Percentiles rank a stretch among this genome's conserved stretches.
These are phyloP conservation scores for Leccinum fibrillosum DNA, from an alignment of 768 basidiomycete species.

Conservation along the genomic window DNA sequence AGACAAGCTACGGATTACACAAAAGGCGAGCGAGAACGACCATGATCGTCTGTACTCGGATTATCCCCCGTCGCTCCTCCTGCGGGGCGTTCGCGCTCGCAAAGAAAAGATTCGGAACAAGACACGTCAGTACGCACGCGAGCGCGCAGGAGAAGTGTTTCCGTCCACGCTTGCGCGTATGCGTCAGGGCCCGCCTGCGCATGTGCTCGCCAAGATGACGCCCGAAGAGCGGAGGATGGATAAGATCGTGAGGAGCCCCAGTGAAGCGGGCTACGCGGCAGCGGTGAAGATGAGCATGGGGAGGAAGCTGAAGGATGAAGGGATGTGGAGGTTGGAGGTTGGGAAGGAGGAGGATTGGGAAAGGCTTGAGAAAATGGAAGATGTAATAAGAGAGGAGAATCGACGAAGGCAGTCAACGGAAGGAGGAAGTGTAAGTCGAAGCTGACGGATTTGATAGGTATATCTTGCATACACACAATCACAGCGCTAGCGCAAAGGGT, in stretches of 20 bases:
- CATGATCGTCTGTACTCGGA: constrained; percentile 39
- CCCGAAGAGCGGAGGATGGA: constrained; percentile 47
- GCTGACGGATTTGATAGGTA: constrained; percentile 2
- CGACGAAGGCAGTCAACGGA: constrained; percentile 8
- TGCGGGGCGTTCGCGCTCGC: constrained; percentile 52
- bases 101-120: constrained; percentile 61
- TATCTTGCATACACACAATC: background rate
- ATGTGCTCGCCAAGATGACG: constrained; percentile 52
- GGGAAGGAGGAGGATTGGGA: constrained; percentile 27
- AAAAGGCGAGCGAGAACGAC: constrained; percentile 38
- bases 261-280: constrained; percentile 74
- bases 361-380: constrained; percentile 26
- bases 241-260: constrained; percentile 45
- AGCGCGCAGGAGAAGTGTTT: constrained; percentile 61
- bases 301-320: constrained; percentile 39
- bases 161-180: constrained; percentile 43
- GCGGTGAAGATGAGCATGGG: constrained; percentile 56
- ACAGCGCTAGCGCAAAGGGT: too few relatives aligned
- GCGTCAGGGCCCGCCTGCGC: constrained; percentile 61
- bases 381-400: constrained; percentile 32
- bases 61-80: constrained; percentile 48
- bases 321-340: constrained; percentile 34
- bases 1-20: constrained; percentile 30
- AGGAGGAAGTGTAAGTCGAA: background rate
- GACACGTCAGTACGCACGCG: constrained; percentile 56